Conservation (phyloP, 208 protist genomes). For the Trypanosoma melophagium region DNA sequence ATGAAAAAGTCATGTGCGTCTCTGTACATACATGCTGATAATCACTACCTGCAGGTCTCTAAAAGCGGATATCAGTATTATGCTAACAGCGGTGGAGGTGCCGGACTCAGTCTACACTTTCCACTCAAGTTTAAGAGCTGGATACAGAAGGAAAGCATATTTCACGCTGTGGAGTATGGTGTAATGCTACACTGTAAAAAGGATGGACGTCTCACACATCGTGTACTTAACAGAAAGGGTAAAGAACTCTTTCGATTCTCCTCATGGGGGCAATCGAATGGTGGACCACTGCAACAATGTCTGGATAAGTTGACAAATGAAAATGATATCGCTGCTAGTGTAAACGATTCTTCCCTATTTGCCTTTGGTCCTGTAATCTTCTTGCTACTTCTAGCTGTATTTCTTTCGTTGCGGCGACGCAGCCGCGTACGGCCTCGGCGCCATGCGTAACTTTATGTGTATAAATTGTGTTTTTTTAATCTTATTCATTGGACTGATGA, state of each 20-base stretch:
- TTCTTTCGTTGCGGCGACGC: conserved; percentile 4
- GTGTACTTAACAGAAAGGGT: conserved; percentile 15
- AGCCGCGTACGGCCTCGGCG: not conserved
- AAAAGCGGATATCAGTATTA: conserved; percentile 34
- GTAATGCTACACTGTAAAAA: conserved; percentile 35
- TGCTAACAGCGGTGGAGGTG: conserved; percentile 44
- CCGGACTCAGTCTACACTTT: conserved; percentile 32
- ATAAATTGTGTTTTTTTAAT: conserved; percentile 8
- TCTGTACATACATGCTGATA: conserved; percentile 50
- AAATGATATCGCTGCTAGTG: not conserved
- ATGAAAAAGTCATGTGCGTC: conserved; percentile 27
- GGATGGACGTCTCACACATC: conserved; percentile 13
- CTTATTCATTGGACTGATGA: not conserved
- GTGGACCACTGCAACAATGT: not conserved
- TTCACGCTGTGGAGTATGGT: conserved; percentile 23
- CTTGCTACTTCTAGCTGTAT: not conserved
- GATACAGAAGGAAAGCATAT: conserved; percentile 20
- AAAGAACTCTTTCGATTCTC: conserved; percentile 18
- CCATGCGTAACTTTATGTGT: not conserved
- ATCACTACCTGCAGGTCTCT: conserved; percentile 57
- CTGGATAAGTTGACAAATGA: not conserved
- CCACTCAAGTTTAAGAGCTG: conserved; percentile 14
- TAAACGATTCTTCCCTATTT: not conserved
- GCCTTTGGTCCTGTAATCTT: not conserved
- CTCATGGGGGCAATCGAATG: not conserved